A percentile compares a stretch with the other conserved stretches of the same genome.
These are phyloP conservation scores for Scedosporium minutisporum DNA, from an alignment of 2,329 filamentous ascomycete species.

Conservation along the genomic window DNA sequence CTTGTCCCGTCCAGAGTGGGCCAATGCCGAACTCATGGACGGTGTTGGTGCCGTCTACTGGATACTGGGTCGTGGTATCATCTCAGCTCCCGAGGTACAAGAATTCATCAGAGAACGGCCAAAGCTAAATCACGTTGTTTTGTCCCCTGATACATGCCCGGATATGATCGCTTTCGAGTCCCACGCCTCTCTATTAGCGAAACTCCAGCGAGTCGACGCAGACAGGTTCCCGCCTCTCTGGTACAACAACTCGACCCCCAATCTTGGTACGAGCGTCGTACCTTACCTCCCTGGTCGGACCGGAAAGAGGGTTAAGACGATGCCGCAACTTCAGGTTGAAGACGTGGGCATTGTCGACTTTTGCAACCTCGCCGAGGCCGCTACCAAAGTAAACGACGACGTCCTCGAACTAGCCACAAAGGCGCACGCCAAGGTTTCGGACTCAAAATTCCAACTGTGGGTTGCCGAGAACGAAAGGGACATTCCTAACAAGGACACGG, in stretches of 20 bases:
- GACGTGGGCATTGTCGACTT: conserved; percentile 36
- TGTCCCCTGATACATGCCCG: conserved; percentile 62
- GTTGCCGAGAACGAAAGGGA: conserved; percentile 47
- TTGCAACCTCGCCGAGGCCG: conserved; percentile 34
- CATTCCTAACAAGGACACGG: conserved; percentile 64
- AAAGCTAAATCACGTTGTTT: conserved; percentile 64
- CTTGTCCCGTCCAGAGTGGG: conserved; percentile 64
- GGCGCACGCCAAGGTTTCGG: conserved; percentile 31
- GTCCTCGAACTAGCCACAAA: conserved; percentile 43
- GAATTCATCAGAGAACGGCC: conserved; percentile 58
- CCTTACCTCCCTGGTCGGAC: conserved; percentile 29
- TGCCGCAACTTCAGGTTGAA: conserved; percentile 36
- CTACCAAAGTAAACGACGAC: conserved; percentile 25
- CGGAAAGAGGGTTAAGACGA: conserved; percentile 35
- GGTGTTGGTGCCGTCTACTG: conserved; percentile 66
- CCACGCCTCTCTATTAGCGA: conserved; percentile 54
- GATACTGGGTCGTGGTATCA: conserved; percentile 65
- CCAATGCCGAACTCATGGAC: conserved; percentile 51
- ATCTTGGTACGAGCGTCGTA: conserved; percentile 11
- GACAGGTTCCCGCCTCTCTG: conserved; percentile 63
- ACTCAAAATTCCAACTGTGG: conserved; percentile 35
- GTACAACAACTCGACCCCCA: conserved; percentile 44
- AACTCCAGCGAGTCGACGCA: conserved; percentile 63
- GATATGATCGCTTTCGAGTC: conserved; percentile 67
- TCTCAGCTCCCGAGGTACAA: conserved; percentile 50